Evolutionary conservation across 108 stramenopile species (phyloP), one percentile per base, ranked within the genome.

Genomic region (Nannochloropsis salina): DNA sequence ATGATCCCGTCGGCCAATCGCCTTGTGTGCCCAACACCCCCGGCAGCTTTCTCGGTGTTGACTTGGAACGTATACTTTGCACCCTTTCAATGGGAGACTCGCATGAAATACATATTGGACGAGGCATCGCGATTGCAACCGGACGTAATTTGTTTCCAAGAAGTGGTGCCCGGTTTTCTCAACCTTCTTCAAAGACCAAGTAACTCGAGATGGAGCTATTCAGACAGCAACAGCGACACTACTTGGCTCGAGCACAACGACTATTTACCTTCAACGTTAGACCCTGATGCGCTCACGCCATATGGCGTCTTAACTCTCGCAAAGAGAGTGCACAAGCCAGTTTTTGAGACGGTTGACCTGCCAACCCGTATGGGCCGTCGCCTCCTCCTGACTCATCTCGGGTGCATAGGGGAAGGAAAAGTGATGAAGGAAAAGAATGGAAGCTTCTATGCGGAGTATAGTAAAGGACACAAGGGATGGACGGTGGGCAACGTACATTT

Each of bases 351-450:
- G 20, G 20, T 74, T 15, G 61, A 74, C n/a, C n/a, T 74, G n/a
- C 61, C 61, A 6, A 74, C 20, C 61, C 61, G 61, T n/a, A 74
- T 74, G 61, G 61, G 61, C 15, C 15, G 61, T n/a, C 4, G 61
- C 15, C 61, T 74, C 20, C 61, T 74, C 61, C n/a, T 74, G 61
- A 74, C 61, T n/a, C 61, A 74, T n/a, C 61, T 74, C n/a, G 61
- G n/a, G n/a, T 6, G 6, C n/a, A 6, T 6, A n/a, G 61, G 61
- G 61, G 3, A n/a, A n/a, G 61, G 61, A 74, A 31, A 31, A n/a
- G 8, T 2, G 61, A 74, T n/a, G 61, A 2, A 4, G 61, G 8
- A 74, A 74, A n/a, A 6, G n/a, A 74, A 74, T 15, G 6, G 3
- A 6, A 6, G 3, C 5, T 74, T 6, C 15, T 3, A 31, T 31